Evolutionary conservation across 208 protist genomes (phyloP).

Genomic region (Leishmania tropica): DNA sequence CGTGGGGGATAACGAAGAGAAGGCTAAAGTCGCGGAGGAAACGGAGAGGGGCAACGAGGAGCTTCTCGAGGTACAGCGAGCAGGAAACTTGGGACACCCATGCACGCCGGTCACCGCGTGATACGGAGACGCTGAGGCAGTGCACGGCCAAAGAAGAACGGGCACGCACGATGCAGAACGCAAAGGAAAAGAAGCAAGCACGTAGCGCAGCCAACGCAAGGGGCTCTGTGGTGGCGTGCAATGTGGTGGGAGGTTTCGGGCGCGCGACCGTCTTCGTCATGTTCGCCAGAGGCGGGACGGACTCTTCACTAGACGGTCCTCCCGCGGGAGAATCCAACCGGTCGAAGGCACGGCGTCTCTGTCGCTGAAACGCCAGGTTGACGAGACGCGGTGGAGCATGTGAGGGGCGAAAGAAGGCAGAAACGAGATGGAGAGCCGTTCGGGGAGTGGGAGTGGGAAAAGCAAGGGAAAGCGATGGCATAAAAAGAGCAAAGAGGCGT

Average conservation of each 20-base stretch:
- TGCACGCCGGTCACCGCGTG: not conserved
- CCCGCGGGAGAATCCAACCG: not conserved
- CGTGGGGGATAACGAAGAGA: not conserved
- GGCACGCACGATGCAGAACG: not conserved
- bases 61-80: not conserved
- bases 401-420: not conserved
- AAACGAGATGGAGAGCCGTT: not conserved
- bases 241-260: not conserved
- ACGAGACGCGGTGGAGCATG: not conserved
- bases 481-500: not conserved
- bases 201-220: not conserved
- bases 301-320: not conserved
- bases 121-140: not conserved
- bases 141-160: not conserved
- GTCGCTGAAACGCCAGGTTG: not conserved
- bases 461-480: not conserved
- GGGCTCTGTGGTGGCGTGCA: not conserved
- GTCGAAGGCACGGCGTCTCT: not conserved
- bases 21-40: not conserved
- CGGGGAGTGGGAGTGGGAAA: not conserved
- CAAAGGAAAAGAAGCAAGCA: not conserved
- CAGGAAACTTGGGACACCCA: not conserved
- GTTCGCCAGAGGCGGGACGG: not conserved
- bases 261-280: not conserved
- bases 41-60: not conserved